These are phyloP conservation scores for Moniliophthora roreri DNA, from an alignment of 1,284 basidiomycete genomes.

Conservation along the genomic window DNA sequence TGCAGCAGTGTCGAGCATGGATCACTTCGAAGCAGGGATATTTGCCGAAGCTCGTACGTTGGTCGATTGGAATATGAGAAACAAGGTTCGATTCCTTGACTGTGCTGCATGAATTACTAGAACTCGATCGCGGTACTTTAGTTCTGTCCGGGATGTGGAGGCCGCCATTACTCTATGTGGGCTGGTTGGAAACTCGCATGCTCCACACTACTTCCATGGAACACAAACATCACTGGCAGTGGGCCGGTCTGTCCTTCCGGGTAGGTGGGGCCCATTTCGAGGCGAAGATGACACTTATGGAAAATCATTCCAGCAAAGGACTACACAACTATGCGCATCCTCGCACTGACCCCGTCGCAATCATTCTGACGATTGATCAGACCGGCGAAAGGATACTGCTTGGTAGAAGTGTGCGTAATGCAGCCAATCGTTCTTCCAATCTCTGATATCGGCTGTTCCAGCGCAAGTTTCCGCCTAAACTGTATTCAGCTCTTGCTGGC, in stretches of 20 bases:
- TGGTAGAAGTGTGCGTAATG: slow-evolving; percentile 72
- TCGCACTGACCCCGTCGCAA: slow-evolving; percentile 87
- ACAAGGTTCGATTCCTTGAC: slow-evolving; percentile 52
- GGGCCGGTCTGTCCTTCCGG: slow-evolving; percentile 66
- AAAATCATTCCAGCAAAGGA: slow-evolving; percentile 55
- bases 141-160: slow-evolving; percentile 91
- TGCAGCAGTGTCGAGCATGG: slow-evolving; percentile 53
- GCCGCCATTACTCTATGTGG: slow-evolving; percentile 85
- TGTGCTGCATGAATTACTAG: not conserved
- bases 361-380: slow-evolving; percentile 85
- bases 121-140: slow-evolving; percentile 27
- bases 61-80: slow-evolving; percentile 88
- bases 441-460: slow-evolving; percentile 23
- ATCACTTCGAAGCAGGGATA: slow-evolving; percentile 64
- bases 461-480: slow-evolving; percentile 68
- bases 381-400: slow-evolving; percentile 82
- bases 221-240: slow-evolving; percentile 53
- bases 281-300: too few species aligned
- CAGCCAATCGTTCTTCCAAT: not conserved
- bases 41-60: slow-evolving; percentile 79
- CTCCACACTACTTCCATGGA: slow-evolving; percentile 70
- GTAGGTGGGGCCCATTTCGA: slow-evolving; percentile 36
- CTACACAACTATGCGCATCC: slow-evolving; percentile 90
- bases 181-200: slow-evolving; percentile 95
- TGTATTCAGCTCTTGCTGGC: slow-evolving; percentile 89